Evolutionary conservation across 2,329 filamentous ascomycete genomes (phyloP), one percentile per base, ranked within the genome.

Genomic region (Aspergillus ibericus): DNA sequence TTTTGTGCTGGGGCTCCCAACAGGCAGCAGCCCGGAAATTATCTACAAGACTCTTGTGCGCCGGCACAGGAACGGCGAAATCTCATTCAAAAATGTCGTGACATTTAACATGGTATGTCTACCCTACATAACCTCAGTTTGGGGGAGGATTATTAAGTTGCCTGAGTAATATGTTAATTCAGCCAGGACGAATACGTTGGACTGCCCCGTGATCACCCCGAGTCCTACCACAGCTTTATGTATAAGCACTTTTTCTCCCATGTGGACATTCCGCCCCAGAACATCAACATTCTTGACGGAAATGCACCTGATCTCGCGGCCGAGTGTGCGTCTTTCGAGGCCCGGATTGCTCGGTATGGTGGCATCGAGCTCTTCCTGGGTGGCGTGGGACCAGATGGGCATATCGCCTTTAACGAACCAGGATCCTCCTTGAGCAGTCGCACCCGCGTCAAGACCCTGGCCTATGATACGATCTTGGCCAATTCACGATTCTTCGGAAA

Each of bases 191-290:
- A 96, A 78, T 96, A 96, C 70, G 90, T 95, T 65, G 90, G 89
- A 58, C 84, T 96, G 62, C 88, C 91, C 34, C 86, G 90, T 69
- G 90, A 93, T 68, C 90, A 96, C 73, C 87, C 90, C 12, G 88
- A 95, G 74, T 92, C 88, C 69, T 96, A 96, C 77, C 91, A 96
- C 79, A 90, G 88, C 64, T 96, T 95, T 81, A 95, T 96, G 91
- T 96, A 92, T 84, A 91, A 90, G 77, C 84, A 95, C 78, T 92
- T 96, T 82, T 96, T 96, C 81, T 91, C 89, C 44, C 91, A 87
- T 64, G 88, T 95, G 67, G 90, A 96, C 71, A 88, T 95, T 66
- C 84, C 87, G 64, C 91, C 91, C 5, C 83, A 84, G 70, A 93
- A 93, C 73, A 91, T 95, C 72, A 88, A 96, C 77, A 92, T 95